Evolutionary conservation across 1,139 yeast genomes (phyloP).

Genomic region (Yamadazyma diddensiae): DNA sequence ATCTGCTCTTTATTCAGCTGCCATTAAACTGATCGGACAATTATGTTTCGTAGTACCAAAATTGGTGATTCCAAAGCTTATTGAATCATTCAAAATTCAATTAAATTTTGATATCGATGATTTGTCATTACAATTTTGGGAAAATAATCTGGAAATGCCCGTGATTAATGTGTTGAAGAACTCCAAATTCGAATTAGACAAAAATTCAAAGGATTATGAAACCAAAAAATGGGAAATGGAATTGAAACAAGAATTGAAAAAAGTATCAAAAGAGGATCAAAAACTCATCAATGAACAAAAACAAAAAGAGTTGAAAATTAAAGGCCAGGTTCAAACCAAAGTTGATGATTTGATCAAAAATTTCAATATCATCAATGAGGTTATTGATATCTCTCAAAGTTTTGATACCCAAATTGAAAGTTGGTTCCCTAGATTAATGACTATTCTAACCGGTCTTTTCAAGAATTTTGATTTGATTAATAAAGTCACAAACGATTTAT

Average conservation of each 20-base stretch:
- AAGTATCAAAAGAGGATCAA: conserved; percentile 77
- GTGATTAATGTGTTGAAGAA: conserved; percentile 50
- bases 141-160: conserved; percentile 59
- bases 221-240: conserved; percentile 88
- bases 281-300: conserved; percentile 58
- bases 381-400: conserved; percentile 46
- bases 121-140: conserved; percentile 59
- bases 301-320: conserved; percentile 53
- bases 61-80: conserved; percentile 51
- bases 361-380: conserved; percentile 49
- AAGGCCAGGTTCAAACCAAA: conserved; percentile 41
- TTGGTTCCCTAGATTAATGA: conserved; percentile 59
- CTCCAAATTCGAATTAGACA: conserved; percentile 39
- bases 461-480: conserved; percentile 32
- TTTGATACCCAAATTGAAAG: conserved; percentile 65
- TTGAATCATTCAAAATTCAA: conserved; percentile 38
- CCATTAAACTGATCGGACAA: conserved; percentile 59
- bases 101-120: conserved; percentile 34
- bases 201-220: conserved; percentile 79
- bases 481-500: conserved; percentile 37
- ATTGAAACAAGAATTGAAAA: conserved; percentile 71
- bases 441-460: conserved; percentile 31
- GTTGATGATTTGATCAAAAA: conserved; percentile 46
- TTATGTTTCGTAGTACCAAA: conserved; percentile 69
- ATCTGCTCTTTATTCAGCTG: conserved; percentile 36